Evolutionary conservation across 768 basidiomycete species (phyloP).

Genomic region (Candolleomyces aberdarensis): DNA sequence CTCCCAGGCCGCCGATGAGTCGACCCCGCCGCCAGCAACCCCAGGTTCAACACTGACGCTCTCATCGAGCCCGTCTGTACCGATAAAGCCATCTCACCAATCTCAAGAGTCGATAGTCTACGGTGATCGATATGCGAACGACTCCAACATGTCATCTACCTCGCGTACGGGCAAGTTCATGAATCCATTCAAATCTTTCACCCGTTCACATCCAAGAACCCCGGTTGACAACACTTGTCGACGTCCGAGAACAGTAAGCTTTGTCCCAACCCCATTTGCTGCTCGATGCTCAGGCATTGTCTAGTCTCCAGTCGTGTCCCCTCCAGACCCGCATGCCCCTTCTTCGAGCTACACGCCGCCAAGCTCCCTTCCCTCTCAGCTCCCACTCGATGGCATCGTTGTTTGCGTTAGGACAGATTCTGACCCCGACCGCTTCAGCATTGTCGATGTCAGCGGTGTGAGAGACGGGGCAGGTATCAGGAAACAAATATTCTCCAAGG

Average conservation of each 20-base stretch:
- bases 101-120: constrained; percentile 10
- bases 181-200: constrained; percentile 30
- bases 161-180: constrained; percentile 32
- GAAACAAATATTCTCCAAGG: constrained; percentile 80
- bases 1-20: constrained; percentile 58
- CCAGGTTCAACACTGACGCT: constrained; percentile 42
- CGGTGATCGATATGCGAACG: constrained; percentile 6
- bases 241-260: constrained; percentile 33
- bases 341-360: constrained; percentile 19
- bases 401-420: constrained; percentile 61
- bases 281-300: constrained; percentile 7
- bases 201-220: constrained; percentile 23
- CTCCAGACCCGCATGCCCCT: constrained; percentile 28
- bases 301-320: constrained; percentile 40
- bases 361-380: constrained; percentile 21
- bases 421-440: constrained; percentile 72
- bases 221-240: constrained; percentile 18
- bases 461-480: constrained; percentile 66
- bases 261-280: constrained; percentile 14
- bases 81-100: constrained; percentile 1
- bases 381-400: constrained; percentile 35
- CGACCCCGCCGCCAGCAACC: constrained; percentile 70
- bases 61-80: constrained; percentile 3
- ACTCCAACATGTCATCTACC: constrained; percentile 18
- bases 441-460: constrained; percentile 69